Conservation (phyloP, 2,329 filamentous ascomycete genomes). For the Fusarium staphyleae region DNA sequence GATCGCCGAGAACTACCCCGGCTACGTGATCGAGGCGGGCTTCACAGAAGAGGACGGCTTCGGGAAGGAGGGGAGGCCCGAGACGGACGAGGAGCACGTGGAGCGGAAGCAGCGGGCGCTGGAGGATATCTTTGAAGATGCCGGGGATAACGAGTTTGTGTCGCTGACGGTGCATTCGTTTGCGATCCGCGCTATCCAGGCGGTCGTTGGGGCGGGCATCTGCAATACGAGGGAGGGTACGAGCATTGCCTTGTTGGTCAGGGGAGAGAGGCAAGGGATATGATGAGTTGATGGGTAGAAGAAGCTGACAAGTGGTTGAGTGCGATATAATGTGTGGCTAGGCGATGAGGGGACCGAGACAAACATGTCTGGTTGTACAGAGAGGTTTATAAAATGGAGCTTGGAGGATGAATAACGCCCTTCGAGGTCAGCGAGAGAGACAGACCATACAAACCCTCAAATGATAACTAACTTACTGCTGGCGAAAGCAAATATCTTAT, state of each 20-base stretch:
- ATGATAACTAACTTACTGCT: no score
- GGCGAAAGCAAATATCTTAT: no score
- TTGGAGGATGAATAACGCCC: no score
- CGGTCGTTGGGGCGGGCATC: slow-evolving; percentile 52
- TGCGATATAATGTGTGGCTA: background rate
- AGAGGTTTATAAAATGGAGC: no score
- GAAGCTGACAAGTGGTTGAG: background rate
- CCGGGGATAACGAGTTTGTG: slow-evolving; percentile 50
- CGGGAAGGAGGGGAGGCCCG: slow-evolving; percentile 56
- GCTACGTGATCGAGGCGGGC: slow-evolving; percentile 59
- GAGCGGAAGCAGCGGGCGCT: slow-evolving; percentile 52
- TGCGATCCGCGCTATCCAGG: slow-evolving; percentile 52
- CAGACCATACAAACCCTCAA: no score
- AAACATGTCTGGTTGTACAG: no score
- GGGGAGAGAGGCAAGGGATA: slow-evolving; percentile 42
- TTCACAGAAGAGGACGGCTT: slow-evolving; percentile 63
- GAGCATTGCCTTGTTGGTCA: slow-evolving; percentile 64
- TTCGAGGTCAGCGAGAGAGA: no score
- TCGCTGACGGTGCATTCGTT: slow-evolving; percentile 60
- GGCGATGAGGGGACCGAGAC: no score
- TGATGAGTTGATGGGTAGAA: background rate
- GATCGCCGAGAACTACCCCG: slow-evolving; percentile 59
- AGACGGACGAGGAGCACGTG: slow-evolving; percentile 58
- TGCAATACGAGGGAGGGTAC: slow-evolving; percentile 58
- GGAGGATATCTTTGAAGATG: slow-evolving; percentile 55